Percentiles rank a stretch among this genome's conserved stretches.
phyloP scores from a whole-genome alignment of 2,329 filamentous ascomycete genomes.

The Beauveria asiatica region DNA sequence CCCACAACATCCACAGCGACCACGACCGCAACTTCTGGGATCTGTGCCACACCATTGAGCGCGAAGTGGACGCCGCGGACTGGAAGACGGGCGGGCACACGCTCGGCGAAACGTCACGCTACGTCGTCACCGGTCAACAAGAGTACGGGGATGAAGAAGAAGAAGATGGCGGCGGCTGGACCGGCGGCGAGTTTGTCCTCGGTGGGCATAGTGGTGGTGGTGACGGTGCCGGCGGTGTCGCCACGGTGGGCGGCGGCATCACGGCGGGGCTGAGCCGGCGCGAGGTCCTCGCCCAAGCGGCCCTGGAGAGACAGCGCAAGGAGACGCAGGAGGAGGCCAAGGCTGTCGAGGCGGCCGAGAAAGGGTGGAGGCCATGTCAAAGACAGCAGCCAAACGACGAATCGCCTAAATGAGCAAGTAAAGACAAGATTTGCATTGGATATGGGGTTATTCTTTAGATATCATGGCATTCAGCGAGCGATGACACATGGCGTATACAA shows the following conservation, averaged over 20 bases:
- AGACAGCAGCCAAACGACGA: conserved; percentile 15
- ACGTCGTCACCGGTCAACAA: conserved; percentile 40
- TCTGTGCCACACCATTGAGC: conserved; percentile 77
- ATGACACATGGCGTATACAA: neutral
- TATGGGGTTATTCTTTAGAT: neutral
- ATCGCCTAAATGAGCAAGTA: neutral
- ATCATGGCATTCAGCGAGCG: neutral
- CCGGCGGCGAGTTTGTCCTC: conserved; percentile 68
- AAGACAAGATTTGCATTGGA: neutral
- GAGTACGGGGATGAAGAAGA: conserved; percentile 43
- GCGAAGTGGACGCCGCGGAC: conserved; percentile 72
- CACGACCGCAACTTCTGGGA: conserved; percentile 90
- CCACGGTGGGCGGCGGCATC: conserved; percentile 36
- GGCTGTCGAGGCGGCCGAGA: conserved; percentile 22
- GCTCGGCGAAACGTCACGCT: conserved; percentile 56
- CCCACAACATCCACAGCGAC: conserved; percentile 79
- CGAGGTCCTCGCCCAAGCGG: conserved; percentile 59
- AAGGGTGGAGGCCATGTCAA: conserved; percentile 22
- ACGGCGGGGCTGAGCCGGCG: conserved; percentile 51
- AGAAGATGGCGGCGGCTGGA: conserved; percentile 65
- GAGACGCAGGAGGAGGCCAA: conserved; percentile 25
- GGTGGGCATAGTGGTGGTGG: conserved; percentile 51
- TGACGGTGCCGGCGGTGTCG: conserved; percentile 42
- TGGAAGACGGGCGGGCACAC: conserved; percentile 64
- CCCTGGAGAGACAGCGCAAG: conserved; percentile 26